Percentiles rank a stretch among this genome's conserved stretches.
Conservation (phyloP, 345 rosid species). For the Eucalyptus erythrocorys region DNA sequence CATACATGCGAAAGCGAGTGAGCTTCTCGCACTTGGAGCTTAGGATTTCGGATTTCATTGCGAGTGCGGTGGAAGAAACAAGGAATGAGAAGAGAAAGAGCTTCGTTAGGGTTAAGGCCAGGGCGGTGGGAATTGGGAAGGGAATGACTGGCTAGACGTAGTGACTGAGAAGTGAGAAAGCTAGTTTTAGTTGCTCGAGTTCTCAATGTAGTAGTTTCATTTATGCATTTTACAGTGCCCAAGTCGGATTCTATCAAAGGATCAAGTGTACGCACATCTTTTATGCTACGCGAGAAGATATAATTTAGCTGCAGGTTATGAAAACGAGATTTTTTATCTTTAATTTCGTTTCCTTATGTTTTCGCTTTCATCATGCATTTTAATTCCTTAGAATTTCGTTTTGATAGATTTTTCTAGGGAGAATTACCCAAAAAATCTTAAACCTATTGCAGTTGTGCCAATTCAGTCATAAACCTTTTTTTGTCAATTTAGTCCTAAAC, state of each 20-base stretch:
- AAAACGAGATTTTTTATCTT: too few relatives aligned
- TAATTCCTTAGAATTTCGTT: too few relatives aligned
- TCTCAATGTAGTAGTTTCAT: not conserved
- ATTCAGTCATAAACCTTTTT: too few relatives aligned
- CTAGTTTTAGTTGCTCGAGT: not conserved
- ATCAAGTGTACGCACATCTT: not conserved
- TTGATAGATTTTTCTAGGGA: too few relatives aligned
- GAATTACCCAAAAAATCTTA: too few relatives aligned
- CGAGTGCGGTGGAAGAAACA: not conserved
- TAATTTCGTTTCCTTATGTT: too few relatives aligned
- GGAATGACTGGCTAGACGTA: not conserved
- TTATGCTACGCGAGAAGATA: too few relatives aligned
- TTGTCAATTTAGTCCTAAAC: too few relatives aligned
- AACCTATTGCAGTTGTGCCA: too few relatives aligned
- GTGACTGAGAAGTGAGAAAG: not conserved
- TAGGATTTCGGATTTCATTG: not conserved
- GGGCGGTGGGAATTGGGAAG: not conserved
- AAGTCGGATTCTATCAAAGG: not conserved
- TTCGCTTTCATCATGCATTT: too few relatives aligned
- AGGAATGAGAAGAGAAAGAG: not conserved
- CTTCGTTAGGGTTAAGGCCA: not conserved
- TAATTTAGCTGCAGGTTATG: too few relatives aligned
- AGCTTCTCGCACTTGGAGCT: conserved; percentile 3
- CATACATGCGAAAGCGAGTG: conserved; percentile 1
- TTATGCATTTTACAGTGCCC: not conserved